Evolutionary conservation across 192 early-diverging fungal species (phyloP), one percentile per base, ranked within the genome.

Genomic region (Dissophora ornata): DNA sequence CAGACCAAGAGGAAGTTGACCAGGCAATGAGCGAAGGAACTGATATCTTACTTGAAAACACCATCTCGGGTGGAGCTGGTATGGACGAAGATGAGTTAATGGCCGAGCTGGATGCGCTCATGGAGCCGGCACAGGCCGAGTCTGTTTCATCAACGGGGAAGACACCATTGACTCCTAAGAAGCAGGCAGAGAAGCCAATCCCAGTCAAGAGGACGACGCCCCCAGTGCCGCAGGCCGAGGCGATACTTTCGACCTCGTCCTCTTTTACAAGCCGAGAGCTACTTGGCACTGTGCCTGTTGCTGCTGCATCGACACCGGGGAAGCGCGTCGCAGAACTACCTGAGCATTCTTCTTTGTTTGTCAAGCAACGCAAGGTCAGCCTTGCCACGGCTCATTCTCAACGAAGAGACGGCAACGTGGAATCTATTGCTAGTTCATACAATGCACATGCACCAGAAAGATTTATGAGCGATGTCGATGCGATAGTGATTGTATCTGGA

Each of bases 1-100:
- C 85, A 19, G 88, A 88, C 57, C 88, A 91, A 28, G 55, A 80
- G 22, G 86, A 90, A 57, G 84, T 90, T 22, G 89, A 92, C 15
- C 61, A 84, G 25, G 87, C 87, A 0, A 80, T 91, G 52, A 71
- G 56, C 16, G 34, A 47, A 5, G 81, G 82, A 10, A 68, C 78
- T n/a, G 59, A 71, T 0, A 41, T 55, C 13, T 48, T 82, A 15
- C 22, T 69, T 5, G 69, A 62, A 29, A 45, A 29, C 21, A 54
- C 29, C 36, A 25, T 34, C 4, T 25, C 73, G 10, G 51, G 51
- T 15, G 71, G 36, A 9, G 36, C 36, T 13, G 36, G 58, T 7
- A 57, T 67, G n/a, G 65, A 67, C 30, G 71, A 77, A 18, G 65
- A 77, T 34, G 64, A 62, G 2, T 26, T 77, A 2, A 67, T 77